A percentile compares a stretch with the other conserved stretches of the same genome.
phyloP scores from a whole-genome alignment of 176 grass and related monocot genomes.

The Bonia amplexicaulis region DNA sequence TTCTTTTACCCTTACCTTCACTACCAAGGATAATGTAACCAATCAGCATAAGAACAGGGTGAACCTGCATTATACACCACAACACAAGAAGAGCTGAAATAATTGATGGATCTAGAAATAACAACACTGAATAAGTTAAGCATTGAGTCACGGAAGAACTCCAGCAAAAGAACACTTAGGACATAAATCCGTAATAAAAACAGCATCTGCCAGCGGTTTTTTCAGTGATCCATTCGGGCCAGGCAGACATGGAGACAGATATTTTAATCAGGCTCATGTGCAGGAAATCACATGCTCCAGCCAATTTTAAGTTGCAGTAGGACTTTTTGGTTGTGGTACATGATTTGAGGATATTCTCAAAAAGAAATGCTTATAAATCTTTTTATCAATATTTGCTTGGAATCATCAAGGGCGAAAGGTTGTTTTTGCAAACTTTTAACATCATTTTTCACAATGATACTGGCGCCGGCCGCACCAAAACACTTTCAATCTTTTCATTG shows the following conservation, averaged over 20 bases:
- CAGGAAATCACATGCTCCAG: not conserved
- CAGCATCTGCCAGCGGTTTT: not conserved
- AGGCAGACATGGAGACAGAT: not conserved
- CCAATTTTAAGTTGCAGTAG: not conserved
- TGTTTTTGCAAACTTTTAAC: not conserved
- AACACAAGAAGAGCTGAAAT: not conserved
- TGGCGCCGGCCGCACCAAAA: not conserved
- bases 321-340: not conserved
- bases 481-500: no score
- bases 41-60: conserved; percentile 94
- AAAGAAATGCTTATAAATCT: not conserved
- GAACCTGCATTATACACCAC: conserved; percentile 45
- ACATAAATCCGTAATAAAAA: not conserved
- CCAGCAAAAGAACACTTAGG: not conserved
- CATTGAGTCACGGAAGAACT: not conserved
- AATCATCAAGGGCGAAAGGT: not conserved
- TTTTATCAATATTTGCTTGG: no score
- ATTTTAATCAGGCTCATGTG: not conserved
- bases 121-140: not conserved
- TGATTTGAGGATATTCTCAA: not conserved
- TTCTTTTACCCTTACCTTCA: conserved; percentile 79
- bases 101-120: not conserved
- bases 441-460: not conserved
- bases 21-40: conserved; percentile 84
- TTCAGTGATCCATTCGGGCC: not conserved